Conservation (phyloP, 345 rosid genomes). For the Xanthoceras sorbifolium region DNA sequence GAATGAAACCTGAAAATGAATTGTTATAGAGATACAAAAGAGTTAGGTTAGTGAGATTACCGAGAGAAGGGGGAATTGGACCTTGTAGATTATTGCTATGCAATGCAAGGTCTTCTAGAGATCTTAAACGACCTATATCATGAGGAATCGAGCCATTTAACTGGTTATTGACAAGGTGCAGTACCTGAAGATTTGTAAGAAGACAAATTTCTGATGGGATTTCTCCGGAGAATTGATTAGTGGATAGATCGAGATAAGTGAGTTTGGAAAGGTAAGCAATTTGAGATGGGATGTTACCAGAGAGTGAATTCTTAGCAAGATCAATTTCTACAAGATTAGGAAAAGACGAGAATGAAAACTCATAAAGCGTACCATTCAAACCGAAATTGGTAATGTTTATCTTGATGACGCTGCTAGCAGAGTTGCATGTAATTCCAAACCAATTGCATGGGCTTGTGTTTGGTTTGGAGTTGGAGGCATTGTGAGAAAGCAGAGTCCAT, state of each 20-base stretch:
- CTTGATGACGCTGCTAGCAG: slow-evolving; percentile 8
- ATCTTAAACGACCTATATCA: background rate
- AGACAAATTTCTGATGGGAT: slow-evolving; percentile 30
- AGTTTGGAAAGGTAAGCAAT: slow-evolving; percentile 30
- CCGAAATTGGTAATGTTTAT: slow-evolving; percentile 27
- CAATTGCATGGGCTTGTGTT: slow-evolving; percentile 10
- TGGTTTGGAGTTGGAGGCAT: background rate
- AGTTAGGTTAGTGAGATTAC: slow-evolving; percentile 13
- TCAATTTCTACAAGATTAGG: slow-evolving; percentile 29
- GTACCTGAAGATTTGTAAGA: slow-evolving; percentile 18
- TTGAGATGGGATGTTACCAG: slow-evolving; percentile 28
- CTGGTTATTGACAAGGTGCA: slow-evolving; percentile 20
- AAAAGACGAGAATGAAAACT: slow-evolving; percentile 27
- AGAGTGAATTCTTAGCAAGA: slow-evolving; percentile 27
- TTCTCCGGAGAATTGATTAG: slow-evolving; percentile 15
- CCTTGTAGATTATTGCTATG: slow-evolving; percentile 11
- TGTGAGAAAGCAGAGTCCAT: slow-evolving; percentile 8
- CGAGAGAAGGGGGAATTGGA: slow-evolving; percentile 12
- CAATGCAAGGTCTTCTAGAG: slow-evolving; percentile 2
- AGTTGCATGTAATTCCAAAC: slow-evolving; percentile 29
- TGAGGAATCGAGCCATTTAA: slow-evolving; percentile 27
- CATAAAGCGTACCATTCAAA: slow-evolving; percentile 27
- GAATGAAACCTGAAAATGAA: slow-evolving; percentile 23
- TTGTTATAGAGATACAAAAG: slow-evolving; percentile 18
- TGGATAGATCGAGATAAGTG: slow-evolving; percentile 23